Percentiles rank a stretch among this genome's conserved stretches.
These are phyloP conservation scores for Craspedostauros australis DNA, from an alignment of 108 stramenopile species.

Conservation along the genomic window DNA sequence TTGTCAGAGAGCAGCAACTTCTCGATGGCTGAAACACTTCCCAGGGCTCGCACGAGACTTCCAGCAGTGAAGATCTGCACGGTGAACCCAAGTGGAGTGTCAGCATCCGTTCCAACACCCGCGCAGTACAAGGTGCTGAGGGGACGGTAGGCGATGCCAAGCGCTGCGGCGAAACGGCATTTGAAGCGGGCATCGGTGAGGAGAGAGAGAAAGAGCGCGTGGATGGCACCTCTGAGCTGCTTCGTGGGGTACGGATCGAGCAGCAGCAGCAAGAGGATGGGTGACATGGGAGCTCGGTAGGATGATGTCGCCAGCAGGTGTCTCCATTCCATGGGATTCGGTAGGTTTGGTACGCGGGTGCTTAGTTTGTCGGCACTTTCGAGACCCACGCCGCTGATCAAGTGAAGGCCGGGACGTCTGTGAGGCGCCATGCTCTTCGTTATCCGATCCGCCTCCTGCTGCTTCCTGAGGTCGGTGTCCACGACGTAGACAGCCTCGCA, in stretches of 20 bases:
- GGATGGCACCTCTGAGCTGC: slow-evolving; percentile 59
- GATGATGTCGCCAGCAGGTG: slow-evolving; percentile 66
- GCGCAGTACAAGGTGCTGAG: slow-evolving; percentile 82
- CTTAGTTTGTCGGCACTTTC: slow-evolving; percentile 27
- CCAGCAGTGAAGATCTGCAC: slow-evolving; percentile 89
- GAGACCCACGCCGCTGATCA: slow-evolving; percentile 66
- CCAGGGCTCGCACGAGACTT: slow-evolving; percentile 78
- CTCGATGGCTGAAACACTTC: slow-evolving; percentile 58
- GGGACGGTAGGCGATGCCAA: slow-evolving; percentile 83
- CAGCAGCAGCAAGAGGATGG: slow-evolving; percentile 65
- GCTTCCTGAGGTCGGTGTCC: slow-evolving; percentile 82
- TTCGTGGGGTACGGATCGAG: slow-evolving; percentile 87
- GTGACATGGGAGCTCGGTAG: slow-evolving; percentile 67
- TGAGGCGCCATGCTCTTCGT: slow-evolving; percentile 64
- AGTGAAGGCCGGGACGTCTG: slow-evolving; percentile 60
- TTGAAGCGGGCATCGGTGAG: slow-evolving; percentile 80
- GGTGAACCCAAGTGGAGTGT: slow-evolving; percentile 79
- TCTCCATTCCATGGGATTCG: slow-evolving; percentile 55
- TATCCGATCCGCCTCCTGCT: slow-evolving; percentile 64
- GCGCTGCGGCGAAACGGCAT: slow-evolving; percentile 73
- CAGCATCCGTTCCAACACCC: slow-evolving; percentile 83
- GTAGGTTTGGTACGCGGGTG: slow-evolving; percentile 9
- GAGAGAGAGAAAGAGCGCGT: slow-evolving; percentile 71
- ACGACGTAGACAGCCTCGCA: slow-evolving; percentile 54
- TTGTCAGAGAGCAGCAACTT: slow-evolving; percentile 67